Evolutionary conservation across 257 asterid genomes (phyloP).

Genomic region (Solanum megistacrolobum): DNA sequence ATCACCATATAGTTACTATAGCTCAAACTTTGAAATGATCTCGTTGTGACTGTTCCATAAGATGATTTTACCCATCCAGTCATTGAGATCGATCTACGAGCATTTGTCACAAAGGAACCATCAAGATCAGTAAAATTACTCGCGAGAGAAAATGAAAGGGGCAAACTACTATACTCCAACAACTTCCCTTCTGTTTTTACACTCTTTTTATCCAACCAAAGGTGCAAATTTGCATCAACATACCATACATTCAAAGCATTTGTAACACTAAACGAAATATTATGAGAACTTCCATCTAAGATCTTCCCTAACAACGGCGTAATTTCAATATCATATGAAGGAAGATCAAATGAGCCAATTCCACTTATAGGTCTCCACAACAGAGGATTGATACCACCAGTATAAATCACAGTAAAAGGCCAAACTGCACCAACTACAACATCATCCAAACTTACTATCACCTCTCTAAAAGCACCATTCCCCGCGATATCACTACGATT

Average conservation of each 20-base stretch:
- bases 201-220: slow-evolving; percentile 55
- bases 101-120: slow-evolving; percentile 42
- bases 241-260: slow-evolving; percentile 75
- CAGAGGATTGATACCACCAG: slow-evolving; percentile 75
- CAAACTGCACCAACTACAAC: slow-evolving; percentile 48
- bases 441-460: slow-evolving; percentile 40
- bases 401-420: slow-evolving; percentile 71
- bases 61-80: slow-evolving; percentile 61
- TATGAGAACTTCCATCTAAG: slow-evolving; percentile 51
- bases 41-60: slow-evolving; percentile 34
- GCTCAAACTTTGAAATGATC: slow-evolving; percentile 22
- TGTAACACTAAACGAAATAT: slow-evolving; percentile 39
- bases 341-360: slow-evolving; percentile 71
- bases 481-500: slow-evolving; percentile 31
- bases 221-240: slow-evolving; percentile 73
- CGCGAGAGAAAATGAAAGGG: slow-evolving; percentile 12
- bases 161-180: slow-evolving; percentile 10
- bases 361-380: slow-evolving; percentile 71
- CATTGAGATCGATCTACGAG: slow-evolving; percentile 32
- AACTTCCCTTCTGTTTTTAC: slow-evolving; percentile 37
- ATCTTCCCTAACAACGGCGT: slow-evolving; percentile 48
- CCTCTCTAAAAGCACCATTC: slow-evolving; percentile 77
- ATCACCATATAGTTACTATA: slow-evolving; percentile 43
- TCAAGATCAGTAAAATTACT: slow-evolving; percentile 47
- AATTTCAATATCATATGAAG: slow-evolving; percentile 62